Evolutionary conservation across 1,284 basidiomycete species (phyloP).

Genomic region (Tetrapyrgos nigripes): DNA sequence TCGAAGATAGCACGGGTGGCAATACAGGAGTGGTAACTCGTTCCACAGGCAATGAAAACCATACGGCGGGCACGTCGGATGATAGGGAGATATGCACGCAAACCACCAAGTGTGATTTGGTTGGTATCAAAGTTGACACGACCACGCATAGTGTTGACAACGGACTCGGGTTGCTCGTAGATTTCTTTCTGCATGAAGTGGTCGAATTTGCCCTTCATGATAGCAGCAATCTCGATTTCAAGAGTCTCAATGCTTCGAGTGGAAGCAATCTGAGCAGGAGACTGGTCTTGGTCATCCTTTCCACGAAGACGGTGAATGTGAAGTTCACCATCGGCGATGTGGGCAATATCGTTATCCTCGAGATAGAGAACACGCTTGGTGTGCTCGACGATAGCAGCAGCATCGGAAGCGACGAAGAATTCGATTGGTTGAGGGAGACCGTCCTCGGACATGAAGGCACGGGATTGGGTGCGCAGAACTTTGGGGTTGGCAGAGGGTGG

Average conservation of each 20-base stretch:
- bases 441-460: slow-evolving; percentile 98
- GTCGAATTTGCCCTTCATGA: slow-evolving; percentile 99
- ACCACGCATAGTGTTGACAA: slow-evolving; percentile 99
- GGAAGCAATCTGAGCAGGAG: slow-evolving; percentile 65
- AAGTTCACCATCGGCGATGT: slow-evolving; percentile 95
- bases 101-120: slow-evolving; percentile 92
- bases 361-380: slow-evolving; percentile 99
- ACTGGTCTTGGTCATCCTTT: slow-evolving; percentile 73
- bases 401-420: slow-evolving; percentile 99
- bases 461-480: slow-evolving; percentile 94
- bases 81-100: slow-evolving; percentile 94
- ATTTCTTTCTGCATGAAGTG: slow-evolving; percentile 99
- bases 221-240: slow-evolving; percentile 98
- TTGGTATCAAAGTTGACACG: slow-evolving; percentile 98
- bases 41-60: slow-evolving; percentile 98
- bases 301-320: slow-evolving; percentile 98
- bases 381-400: slow-evolving; percentile 96
- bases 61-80: slow-evolving; percentile 95
- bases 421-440: slow-evolving; percentile 99
- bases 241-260: slow-evolving; percentile 98
- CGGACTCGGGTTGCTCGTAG: slow-evolving; percentile 99
- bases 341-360: slow-evolving; percentile 99
- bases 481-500: slow-evolving; percentile 81
- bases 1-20: slow-evolving; percentile 99
- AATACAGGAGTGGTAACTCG: slow-evolving; percentile 96